Conservation (phyloP, 1,284 basidiomycete species). For the Ceratobasidium sp. region DNA sequence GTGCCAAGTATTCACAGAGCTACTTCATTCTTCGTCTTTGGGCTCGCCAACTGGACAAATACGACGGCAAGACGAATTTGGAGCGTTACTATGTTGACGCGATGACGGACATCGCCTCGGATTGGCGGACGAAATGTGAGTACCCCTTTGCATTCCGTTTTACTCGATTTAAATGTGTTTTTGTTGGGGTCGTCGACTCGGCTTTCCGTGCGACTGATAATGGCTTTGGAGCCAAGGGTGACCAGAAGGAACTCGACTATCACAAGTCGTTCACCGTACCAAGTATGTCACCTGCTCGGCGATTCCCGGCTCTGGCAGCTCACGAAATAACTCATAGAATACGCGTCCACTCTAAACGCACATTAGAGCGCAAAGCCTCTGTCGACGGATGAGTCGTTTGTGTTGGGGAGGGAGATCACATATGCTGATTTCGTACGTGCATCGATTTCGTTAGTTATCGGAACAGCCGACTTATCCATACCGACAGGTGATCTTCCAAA, state of each 20-base stretch:
- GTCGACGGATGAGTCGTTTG: constrained; percentile 25
- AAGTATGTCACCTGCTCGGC: background rate
- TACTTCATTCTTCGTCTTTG: constrained; percentile 29
- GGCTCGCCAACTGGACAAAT: constrained; percentile 31
- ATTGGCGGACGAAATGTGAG: constrained; percentile 38
- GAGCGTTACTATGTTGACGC: constrained; percentile 42
- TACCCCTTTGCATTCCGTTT: background rate
- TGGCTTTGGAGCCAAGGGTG: constrained; percentile 13
- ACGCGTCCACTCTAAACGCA: constrained; percentile 33
- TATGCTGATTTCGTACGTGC: constrained; percentile 40
- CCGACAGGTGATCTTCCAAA: constrained; percentile 36
- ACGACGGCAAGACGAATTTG: constrained; percentile 34
- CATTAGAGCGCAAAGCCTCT: constrained; percentile 38
- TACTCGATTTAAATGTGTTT: background rate
- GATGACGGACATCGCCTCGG: constrained; percentile 38
- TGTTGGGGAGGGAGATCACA: constrained; percentile 35
- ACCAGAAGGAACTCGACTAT: constrained; percentile 22
- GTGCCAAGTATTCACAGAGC: constrained; percentile 28
- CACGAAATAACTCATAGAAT: constrained; percentile 4
- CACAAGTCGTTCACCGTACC: constrained; percentile 36
- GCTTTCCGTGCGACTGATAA: constrained; percentile 8
- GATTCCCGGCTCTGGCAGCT: too few relatives aligned
- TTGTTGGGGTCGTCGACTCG: constrained; percentile 18
- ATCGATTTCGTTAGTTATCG: too few relatives aligned
- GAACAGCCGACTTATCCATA: background rate